Conservation (phyloP, 2,329 filamentous ascomycete genomes). For the Colletotrichum tropicicola region DNA sequence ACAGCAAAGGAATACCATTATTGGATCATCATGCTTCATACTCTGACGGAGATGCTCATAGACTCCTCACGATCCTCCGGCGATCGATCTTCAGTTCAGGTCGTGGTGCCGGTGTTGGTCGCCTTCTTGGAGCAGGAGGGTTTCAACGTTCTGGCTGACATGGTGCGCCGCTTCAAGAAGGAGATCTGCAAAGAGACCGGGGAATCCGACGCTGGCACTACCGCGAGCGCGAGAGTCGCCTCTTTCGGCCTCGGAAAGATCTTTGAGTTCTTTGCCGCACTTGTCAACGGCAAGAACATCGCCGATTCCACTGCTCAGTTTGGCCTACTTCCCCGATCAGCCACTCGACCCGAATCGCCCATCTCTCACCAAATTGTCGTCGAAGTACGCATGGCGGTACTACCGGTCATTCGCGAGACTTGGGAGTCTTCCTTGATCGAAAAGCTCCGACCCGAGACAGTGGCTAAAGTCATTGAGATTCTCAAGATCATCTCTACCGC, state of each 20-base stretch:
- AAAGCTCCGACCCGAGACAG: slow-evolving; percentile 78
- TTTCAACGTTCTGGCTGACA: slow-evolving; percentile 75
- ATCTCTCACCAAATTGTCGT: slow-evolving; percentile 80
- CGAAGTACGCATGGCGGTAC: slow-evolving; percentile 81
- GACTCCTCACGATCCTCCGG: slow-evolving; percentile 61
- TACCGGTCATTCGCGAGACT: slow-evolving; percentile 79
- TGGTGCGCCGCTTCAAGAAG: slow-evolving; percentile 74
- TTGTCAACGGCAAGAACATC: slow-evolving; percentile 82
- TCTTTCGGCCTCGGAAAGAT: slow-evolving; percentile 79
- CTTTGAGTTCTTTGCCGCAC: slow-evolving; percentile 79
- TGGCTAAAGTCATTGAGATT: slow-evolving; percentile 84
- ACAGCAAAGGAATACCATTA: slow-evolving; percentile 77
- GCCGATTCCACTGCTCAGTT: slow-evolving; percentile 75
- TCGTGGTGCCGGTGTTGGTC: slow-evolving; percentile 80
- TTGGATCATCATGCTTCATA: slow-evolving; percentile 82
- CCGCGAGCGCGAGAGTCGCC: slow-evolving; percentile 23
- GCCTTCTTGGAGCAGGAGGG: slow-evolving; percentile 87
- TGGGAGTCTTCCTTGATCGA: slow-evolving; percentile 90
- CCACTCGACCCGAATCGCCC: slow-evolving; percentile 49
- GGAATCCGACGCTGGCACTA: slow-evolving; percentile 24
- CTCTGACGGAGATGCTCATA: slow-evolving; percentile 80
- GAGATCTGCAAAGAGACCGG: slow-evolving; percentile 54
- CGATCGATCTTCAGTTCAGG: slow-evolving; percentile 59
- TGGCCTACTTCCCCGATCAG: slow-evolving; percentile 48
- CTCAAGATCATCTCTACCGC: slow-evolving; percentile 79